Base-by-base conservation (phyloP, 1,284 basidiomycete species). In the Moesziomyces antarcticus region DNA sequence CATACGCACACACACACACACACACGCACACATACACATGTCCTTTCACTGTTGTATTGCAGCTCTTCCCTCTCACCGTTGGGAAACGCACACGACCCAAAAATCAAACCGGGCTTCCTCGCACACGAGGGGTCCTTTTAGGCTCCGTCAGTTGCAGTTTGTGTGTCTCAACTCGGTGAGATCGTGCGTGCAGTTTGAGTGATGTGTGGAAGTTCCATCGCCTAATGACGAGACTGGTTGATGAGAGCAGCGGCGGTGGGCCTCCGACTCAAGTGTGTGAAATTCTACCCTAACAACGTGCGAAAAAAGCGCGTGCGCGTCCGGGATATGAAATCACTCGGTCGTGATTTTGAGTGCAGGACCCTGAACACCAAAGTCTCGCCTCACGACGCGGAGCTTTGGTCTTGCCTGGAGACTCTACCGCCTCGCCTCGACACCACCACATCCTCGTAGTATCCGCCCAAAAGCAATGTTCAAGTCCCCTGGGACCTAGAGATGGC, bases 61-160 rank as follows among this genome's bases (percentile, higher is more conserved):
- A 68, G 56, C 43, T 49, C 46, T 53, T 45, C 49, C 30, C 46
- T 45, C 24, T 30, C 20, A 45, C 35, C 30, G 16, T 22, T 43
- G 57, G 64, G 64, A 56, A 25, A 45, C 50, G 45, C 57, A 44
- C 47, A 40, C 65, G 55, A 53, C 50, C 37, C 59, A 43, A 63
- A 68, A 69, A 59, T 63, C 55, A 63, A 69, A 59, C 66, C 33
- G 66, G 51, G 50, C 59, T 37, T 33, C 41, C 52, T 62, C 60
- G 60, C 60, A 69, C 56, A 63, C 47, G 66, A 58, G 66, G 59
- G 49, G 46, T 52, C 54, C 66, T 56, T 41, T 69, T 69, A 69
- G 66, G 66, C 66, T 59, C 56, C 33, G 52, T 52, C 43, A 25
- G 22, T 41, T 46, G 37, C n/a, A n/a, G 16, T 8, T 46, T 45